Base-by-base conservation (phyloP, 2,329 filamentous ascomycete species). In the Fusarium albosuccineum region DNA sequence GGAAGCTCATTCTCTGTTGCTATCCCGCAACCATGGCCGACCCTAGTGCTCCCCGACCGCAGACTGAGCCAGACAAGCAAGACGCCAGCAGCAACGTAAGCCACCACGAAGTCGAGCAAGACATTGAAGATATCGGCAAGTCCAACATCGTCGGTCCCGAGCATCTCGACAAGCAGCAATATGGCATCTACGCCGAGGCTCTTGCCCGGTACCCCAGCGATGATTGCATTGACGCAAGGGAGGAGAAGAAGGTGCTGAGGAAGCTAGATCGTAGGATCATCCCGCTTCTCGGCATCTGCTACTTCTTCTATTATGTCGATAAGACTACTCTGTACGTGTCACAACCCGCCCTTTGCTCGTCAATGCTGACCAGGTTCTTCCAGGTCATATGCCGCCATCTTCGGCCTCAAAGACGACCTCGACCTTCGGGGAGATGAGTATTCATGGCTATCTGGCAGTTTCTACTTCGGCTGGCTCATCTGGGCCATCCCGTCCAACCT, bases 321-420 rank as follows among this genome's bases (percentile, higher is more conserved):
- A 79, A 88, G 78, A 88, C 86, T 0, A 88, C 84, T 0, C 76
- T 88, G 30, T 71, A 63, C 40, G 64, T 49, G 5, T 17, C 30
- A 3, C 14, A 5, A 3, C 7, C 16, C 3, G 2, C 30, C 2
- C 4, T 1, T 3, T 33, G 11, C 5, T 9, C 1, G 45, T n/a
- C 6, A 16, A n/a, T 36, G 45, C 54, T 49, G 16, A 53, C 17
- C 8, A 37, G 2, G 36, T 14, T 42, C 16, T 2, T 33, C n/a
- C 53, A 71, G 72, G 10, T 87, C 83, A 1, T 91, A 90, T 66
- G 88, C 89, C 1, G 88, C 89, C 17, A 87, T 91, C 50, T 90
- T 91, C 60, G 87, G 87, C 2, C 86, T 91, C 61, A 80, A 82
- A 22, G 82, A 88, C 3, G 87, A 89, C 63, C 80, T 90, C 9